These are phyloP conservation scores for Geranium rotundifolium DNA, from an alignment of 345 rosid species.

Conservation along the genomic window DNA sequence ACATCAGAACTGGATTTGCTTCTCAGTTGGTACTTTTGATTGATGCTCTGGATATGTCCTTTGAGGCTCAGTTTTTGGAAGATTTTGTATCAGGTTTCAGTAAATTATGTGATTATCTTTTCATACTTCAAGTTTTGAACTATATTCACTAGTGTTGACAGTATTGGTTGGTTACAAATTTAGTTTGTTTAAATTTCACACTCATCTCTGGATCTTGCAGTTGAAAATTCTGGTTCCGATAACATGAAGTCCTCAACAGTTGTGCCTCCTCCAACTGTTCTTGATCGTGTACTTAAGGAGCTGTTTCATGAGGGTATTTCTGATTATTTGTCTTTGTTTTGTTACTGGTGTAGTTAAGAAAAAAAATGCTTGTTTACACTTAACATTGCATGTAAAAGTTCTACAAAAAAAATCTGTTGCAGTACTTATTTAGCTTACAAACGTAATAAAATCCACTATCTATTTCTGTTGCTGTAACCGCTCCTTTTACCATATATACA, in stretches of 20 bases:
- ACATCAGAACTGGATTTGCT: conserved; percentile 58
- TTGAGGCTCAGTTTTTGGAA: conserved; percentile 76
- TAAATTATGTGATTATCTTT: conserved; percentile 6
- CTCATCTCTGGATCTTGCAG: conserved; percentile 29
- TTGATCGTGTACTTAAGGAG: conserved; percentile 90
- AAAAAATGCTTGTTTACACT: neutral
- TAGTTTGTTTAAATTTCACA: conserved; percentile 1
- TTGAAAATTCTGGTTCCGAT: conserved; percentile 56
- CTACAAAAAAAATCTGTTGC: too few relatives aligned
- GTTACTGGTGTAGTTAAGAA: neutral
- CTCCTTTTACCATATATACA: conserved; percentile 19
- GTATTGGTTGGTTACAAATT: conserved; percentile 7
- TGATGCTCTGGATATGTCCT: conserved; percentile 58
- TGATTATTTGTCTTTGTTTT: neutral
- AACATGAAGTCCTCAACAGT: conserved; percentile 60
- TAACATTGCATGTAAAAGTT: too few relatives aligned
- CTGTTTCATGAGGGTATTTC: conserved; percentile 71
- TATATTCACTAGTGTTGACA: conserved; percentile 9
- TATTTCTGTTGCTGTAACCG: neutral
- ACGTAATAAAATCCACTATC: neutral
- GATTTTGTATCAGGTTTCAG: conserved; percentile 84
- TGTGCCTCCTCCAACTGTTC: conserved; percentile 71
- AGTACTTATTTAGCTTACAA: neutral
- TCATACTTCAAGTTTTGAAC: conserved; percentile 6
- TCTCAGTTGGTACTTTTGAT: conserved; percentile 73